These are phyloP conservation scores for Cyberlindnera japonica DNA, from an alignment of 805 yeast genomes.

Conservation along the genomic window DNA sequence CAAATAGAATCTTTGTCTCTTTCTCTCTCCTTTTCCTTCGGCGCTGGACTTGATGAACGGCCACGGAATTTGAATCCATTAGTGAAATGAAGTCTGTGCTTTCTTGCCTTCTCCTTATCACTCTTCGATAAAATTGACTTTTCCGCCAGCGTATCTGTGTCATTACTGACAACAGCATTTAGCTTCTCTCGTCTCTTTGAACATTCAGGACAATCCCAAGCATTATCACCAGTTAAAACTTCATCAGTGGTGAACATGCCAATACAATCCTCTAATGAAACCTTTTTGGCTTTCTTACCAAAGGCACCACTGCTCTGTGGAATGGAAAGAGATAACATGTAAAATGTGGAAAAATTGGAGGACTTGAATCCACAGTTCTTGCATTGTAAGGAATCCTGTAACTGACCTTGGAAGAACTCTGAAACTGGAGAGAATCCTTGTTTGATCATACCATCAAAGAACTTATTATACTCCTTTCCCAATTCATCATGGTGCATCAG, in stretches of 20 bases:
- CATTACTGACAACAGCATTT: not conserved
- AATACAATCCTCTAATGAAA: conserved; percentile 60
- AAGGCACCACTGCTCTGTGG: conserved; percentile 35
- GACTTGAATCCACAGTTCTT: conserved; percentile 60
- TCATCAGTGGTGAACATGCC: conserved; percentile 60
- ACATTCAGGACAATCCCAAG: conserved; percentile 84
- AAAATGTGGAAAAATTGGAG: conserved; percentile 57
- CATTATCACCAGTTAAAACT: conserved; percentile 64
- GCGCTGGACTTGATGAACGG: conserved; percentile 29
- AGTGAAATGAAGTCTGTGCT: conserved; percentile 23
- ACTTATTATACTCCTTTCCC: conserved; percentile 51
- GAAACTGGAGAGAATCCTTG: conserved; percentile 69
- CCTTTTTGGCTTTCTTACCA: conserved; percentile 32
- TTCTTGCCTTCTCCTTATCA: conserved; percentile 16
- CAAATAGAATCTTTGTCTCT: conserved; percentile 12
- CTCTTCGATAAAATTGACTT: not conserved
- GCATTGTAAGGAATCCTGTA: conserved; percentile 61
- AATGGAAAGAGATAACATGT: conserved; percentile 59
- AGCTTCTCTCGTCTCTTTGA: conserved; percentile 9
- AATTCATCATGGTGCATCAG: conserved; percentile 34
- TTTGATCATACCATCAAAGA: conserved; percentile 51
- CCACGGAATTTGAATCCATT: conserved; percentile 26
- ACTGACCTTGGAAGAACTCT: conserved; percentile 68
- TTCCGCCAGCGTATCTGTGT: not conserved
- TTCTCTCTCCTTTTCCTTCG: conserved; percentile 8